Conservation (phyloP, 1,284 basidiomycete species). For the Chalciporus sp. region DNA sequence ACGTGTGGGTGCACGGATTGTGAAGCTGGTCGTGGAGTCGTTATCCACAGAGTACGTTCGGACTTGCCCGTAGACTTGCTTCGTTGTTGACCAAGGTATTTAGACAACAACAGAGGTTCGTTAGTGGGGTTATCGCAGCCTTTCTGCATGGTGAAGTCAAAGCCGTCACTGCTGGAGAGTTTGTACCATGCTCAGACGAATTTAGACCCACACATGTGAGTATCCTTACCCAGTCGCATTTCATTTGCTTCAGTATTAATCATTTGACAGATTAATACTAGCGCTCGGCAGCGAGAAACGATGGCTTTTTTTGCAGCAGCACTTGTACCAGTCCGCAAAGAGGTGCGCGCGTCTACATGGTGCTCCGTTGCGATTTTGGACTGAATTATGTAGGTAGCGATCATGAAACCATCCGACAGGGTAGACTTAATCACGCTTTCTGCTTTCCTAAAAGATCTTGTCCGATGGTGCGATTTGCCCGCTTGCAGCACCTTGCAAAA, state of each 20-base stretch:
- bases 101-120: constrained; percentile 63
- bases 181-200: constrained; percentile 9
- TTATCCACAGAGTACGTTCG: constrained; percentile 60
- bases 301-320: constrained; percentile 69
- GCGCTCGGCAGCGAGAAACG: constrained; percentile 58
- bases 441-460: constrained; percentile 53
- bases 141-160: constrained; percentile 62
- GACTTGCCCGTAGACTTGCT: constrained; percentile 1
- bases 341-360: constrained; percentile 45
- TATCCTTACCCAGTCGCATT: constrained; percentile 3
- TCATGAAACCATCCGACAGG: constrained; percentile 40
- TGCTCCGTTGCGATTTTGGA: not conserved
- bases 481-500: constrained; percentile 60
- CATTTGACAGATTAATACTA: constrained; percentile 44
- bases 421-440: constrained; percentile 30
- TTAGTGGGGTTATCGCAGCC: constrained; percentile 53
- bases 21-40: constrained; percentile 70
- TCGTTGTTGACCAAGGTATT: constrained; percentile 14
- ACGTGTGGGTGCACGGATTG: constrained; percentile 61
- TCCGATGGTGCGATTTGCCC: constrained; percentile 59
- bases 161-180: constrained; percentile 53
- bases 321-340: constrained; percentile 61
- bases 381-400: constrained; percentile 43
- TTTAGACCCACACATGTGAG: constrained; percentile 31
- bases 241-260: not conserved